A percentile compares a stretch with the other conserved stretches of the same genome.
phyloP scores from a whole-genome alignment of 2,329 filamentous ascomycete genomes.

The Pyrenochaeta sp. region DNA sequence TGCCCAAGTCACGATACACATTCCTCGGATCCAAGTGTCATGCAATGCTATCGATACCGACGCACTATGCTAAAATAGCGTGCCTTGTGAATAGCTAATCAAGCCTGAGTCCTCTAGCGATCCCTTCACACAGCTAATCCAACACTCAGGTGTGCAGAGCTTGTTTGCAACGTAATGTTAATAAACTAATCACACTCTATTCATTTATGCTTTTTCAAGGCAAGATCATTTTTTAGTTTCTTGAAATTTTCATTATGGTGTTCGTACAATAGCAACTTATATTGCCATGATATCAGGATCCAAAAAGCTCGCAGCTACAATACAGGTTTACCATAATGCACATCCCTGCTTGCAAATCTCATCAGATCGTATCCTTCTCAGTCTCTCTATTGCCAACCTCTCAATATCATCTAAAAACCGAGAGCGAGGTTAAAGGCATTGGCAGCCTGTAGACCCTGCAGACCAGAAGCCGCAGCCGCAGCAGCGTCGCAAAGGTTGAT shows the following conservation, averaged over 20 bases:
- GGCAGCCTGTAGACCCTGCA: conserved; percentile 36
- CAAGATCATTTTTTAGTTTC: background rate
- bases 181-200: background rate
- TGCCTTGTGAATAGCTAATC: too few relatives aligned
- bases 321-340: background rate
- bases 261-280: background rate
- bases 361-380: background rate
- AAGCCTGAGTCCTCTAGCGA: background rate
- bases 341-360: background rate
- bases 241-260: background rate
- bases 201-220: background rate
- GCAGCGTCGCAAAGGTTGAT: conserved; percentile 32
- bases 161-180: background rate
- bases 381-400: background rate
- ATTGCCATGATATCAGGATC: background rate
- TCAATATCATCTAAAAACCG: conserved; percentile 22
- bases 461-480: conserved; percentile 25
- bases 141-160: background rate
- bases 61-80: background rate
- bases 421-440: conserved; percentile 41
- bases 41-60: background rate
- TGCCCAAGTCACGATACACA: background rate
- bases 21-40: background rate
- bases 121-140: background rate
- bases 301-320: background rate